Percentiles rank a stretch among this genome's conserved stretches.
phyloP scores from a whole-genome alignment of 345 rosid species.

The Geranium brycei region DNA sequence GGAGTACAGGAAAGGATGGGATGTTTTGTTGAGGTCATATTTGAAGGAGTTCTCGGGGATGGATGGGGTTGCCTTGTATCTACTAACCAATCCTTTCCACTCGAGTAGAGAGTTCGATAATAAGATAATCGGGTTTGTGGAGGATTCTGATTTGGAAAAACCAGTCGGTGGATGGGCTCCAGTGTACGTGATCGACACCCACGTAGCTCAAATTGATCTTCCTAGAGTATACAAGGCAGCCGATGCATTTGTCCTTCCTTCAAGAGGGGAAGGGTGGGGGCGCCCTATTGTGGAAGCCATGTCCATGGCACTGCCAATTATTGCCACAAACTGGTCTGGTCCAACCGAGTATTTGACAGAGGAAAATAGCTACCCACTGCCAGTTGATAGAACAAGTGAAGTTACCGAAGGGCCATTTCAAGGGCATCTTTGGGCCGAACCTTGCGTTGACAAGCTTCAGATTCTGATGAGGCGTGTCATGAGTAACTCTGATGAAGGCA shows the following conservation, averaged over 20 bases:
- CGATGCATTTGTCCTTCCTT: slow-evolving; percentile 63
- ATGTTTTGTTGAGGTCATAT: slow-evolving; percentile 61
- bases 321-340: slow-evolving; percentile 78
- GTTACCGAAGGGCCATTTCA: slow-evolving; percentile 64
- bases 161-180: slow-evolving; percentile 39
- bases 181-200: slow-evolving; percentile 43
- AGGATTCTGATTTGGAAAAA: slow-evolving; percentile 24
- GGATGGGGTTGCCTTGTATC: slow-evolving; percentile 45
- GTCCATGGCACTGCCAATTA: slow-evolving; percentile 81
- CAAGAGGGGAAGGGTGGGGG: slow-evolving; percentile 92
- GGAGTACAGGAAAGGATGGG: slow-evolving; percentile 92
- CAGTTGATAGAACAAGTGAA: slow-evolving; percentile 41
- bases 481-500: slow-evolving; percentile 39
- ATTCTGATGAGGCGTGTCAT: slow-evolving; percentile 49
- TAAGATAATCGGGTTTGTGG: slow-evolving; percentile 59
- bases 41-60: slow-evolving; percentile 43
- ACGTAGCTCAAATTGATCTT: slow-evolving; percentile 61
- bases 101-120: slow-evolving; percentile 48
- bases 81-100: slow-evolving; percentile 71
- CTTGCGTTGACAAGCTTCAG: slow-evolving; percentile 46
- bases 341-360: slow-evolving; percentile 65
- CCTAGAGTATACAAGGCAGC: slow-evolving; percentile 67
- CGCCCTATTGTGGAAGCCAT: slow-evolving; percentile 75
- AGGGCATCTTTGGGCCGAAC: slow-evolving; percentile 79
- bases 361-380: slow-evolving; percentile 58